phyloP scores from a whole-genome alignment of 164 flowering plant species.

The Platanus orientalis region DNA sequence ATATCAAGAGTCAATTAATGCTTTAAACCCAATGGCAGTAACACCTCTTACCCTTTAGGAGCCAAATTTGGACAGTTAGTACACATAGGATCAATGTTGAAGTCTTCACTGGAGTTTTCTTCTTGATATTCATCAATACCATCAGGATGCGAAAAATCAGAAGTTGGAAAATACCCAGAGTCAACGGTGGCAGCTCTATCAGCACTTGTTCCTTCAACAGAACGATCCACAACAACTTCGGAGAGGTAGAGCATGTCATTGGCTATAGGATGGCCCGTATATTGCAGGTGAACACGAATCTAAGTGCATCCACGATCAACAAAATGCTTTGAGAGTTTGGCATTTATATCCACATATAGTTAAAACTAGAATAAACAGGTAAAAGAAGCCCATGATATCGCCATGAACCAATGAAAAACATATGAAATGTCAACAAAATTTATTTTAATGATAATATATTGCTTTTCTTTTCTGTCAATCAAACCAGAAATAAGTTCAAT shows the following conservation, averaged over 20 bases:
- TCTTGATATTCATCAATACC: constrained; percentile 16
- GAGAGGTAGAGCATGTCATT: constrained; percentile 79
- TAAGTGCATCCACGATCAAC: constrained; percentile 17
- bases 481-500: neutral
- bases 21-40: neutral
- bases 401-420: neutral
- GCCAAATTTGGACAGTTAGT: constrained; percentile 88
- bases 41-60: constrained; percentile 73
- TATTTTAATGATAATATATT: neutral
- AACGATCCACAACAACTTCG: constrained; percentile 32
- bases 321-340: neutral
- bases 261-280: constrained; percentile 85
- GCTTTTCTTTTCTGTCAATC: neutral
- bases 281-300: constrained; percentile 89
- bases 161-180: constrained; percentile 12
- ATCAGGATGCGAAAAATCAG: constrained; percentile 10
- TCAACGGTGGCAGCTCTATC: constrained; percentile 39
- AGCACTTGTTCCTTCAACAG: constrained; percentile 42
- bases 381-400: too few species aligned
- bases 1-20: neutral
- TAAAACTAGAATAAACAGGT: too few species aligned
- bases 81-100: constrained; percentile 84
- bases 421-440: neutral
- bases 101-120: constrained; percentile 37
- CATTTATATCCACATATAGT: too few species aligned